A percentile compares a stretch with the other conserved stretches of the same genome.
These are phyloP conservation scores for Acanthamoeba sp. DNA, from an alignment of 208 protist genomes.

Conservation along the genomic window DNA sequence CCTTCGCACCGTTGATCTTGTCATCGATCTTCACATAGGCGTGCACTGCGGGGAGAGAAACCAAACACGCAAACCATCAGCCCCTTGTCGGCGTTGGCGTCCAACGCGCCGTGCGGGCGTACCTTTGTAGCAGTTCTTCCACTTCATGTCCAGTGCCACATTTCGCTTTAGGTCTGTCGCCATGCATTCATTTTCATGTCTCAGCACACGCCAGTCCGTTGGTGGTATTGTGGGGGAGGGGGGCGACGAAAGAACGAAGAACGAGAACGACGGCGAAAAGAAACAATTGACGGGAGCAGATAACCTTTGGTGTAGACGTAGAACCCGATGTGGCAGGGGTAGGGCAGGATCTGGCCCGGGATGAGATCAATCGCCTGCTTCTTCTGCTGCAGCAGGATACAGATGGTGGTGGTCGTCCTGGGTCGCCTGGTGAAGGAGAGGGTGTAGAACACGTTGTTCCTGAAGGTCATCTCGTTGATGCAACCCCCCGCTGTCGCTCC, in stretches of 20 bases:
- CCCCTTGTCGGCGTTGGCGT: neutral
- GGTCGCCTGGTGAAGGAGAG: neutral
- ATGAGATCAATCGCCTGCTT: constrained; percentile 63
- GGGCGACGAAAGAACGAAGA: neutral
- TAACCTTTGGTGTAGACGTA: constrained; percentile 61
- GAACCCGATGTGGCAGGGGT: constrained; percentile 60
- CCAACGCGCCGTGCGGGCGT: neutral
- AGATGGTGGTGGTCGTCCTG: neutral
- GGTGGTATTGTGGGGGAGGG: neutral
- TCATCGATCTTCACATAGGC: neutral
- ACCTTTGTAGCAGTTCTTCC: constrained; percentile 65
- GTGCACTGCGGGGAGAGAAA: neutral
- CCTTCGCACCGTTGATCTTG: neutral
- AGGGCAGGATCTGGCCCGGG: constrained; percentile 61
- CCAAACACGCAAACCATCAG: neutral
- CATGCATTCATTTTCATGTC: neutral
- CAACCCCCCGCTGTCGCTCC: neutral
- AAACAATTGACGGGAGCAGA: neutral
- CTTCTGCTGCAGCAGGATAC: constrained; percentile 56
- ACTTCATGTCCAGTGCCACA: constrained; percentile 52
- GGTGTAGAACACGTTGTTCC: constrained; percentile 5
- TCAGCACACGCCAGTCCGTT: too few relatives aligned
- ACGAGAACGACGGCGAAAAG: neutral
- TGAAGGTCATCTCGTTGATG: constrained; percentile 49
- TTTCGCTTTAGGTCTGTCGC: neutral